Conservation (phyloP, 768 basidiomycete species). For the Auricularia sp. region DNA sequence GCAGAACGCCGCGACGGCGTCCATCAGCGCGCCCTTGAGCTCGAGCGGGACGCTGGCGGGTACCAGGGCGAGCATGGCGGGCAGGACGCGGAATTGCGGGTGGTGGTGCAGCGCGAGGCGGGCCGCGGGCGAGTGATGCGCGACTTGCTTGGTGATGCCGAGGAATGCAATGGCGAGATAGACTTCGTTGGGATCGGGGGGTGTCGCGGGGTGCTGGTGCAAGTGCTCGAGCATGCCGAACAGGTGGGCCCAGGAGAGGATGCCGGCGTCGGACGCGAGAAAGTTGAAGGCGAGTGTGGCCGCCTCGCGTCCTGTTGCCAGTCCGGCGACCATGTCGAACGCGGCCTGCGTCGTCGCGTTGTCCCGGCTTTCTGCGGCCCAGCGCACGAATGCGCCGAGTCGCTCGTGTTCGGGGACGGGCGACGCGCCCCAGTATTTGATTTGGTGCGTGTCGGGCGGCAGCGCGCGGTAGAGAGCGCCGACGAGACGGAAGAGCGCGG, state of each 20-base stretch:
- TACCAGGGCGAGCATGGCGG: constrained; percentile 66
- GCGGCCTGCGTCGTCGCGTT: constrained; percentile 63
- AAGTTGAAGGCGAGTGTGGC: constrained; percentile 86
- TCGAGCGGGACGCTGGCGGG: constrained; percentile 80
- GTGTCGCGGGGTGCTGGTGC: constrained; percentile 21
- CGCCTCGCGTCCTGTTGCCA: constrained; percentile 75
- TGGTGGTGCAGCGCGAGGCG: constrained; percentile 69
- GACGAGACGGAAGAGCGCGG: constrained; percentile 73
- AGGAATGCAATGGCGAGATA: constrained; percentile 73
- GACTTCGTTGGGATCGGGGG: constrained; percentile 33
- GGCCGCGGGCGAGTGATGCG: constrained; percentile 63
- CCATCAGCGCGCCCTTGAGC: constrained; percentile 76
- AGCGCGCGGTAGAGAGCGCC: constrained; percentile 69
- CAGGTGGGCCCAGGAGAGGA: constrained; percentile 64
- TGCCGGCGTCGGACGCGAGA: constrained; percentile 50
- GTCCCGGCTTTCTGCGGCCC: constrained; percentile 75
- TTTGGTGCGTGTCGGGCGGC: constrained; percentile 53
- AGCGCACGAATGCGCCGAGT: constrained; percentile 64
- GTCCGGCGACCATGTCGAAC: constrained; percentile 81
- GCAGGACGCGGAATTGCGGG: constrained; percentile 70
- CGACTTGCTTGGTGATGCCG: constrained; percentile 65
- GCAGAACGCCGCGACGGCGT: constrained; percentile 74
- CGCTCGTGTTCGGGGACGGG: constrained; percentile 29
- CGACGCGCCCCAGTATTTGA: constrained; percentile 79
- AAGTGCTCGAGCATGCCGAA: constrained; percentile 62